Evolutionary conservation across 2,329 filamentous ascomycete species (phyloP), one percentile per base, ranked within the genome.

Genomic region (Ophiostoma ips): DNA sequence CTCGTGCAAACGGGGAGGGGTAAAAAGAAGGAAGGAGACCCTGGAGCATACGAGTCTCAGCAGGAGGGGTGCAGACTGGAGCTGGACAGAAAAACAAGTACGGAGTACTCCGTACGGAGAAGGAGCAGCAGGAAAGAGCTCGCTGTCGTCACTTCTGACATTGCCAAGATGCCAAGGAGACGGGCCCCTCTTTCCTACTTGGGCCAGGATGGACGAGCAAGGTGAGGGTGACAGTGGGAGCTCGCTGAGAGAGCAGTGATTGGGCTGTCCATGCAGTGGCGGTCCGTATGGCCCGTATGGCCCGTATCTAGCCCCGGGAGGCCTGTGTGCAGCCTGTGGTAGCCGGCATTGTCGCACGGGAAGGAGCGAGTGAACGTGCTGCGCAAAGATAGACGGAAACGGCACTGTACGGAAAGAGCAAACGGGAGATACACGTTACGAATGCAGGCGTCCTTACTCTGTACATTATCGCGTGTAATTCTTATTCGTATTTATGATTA

Each of bases 91-190:
- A 43, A 31, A 8, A 28, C 24, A 40, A 21, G 31, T 34, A 34
- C 31, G 3, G 31, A 6, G 30, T 31, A 31, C 11, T 6, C 30
- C 11, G 30, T 31, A 31, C 11, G 9, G 31, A 12, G 31, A 12
- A 34, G 13, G 9, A 28, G 15, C 9, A 24, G 12, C 3, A 36
- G n/a, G 38, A 19, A 33, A 12, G 38, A 33, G 41, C 18, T 21
- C 18, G 18, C 13, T 24, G 47, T 49, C 50, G 47, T 49, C 36
- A 46, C 50, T 36, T 53, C 30, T 50, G 35, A 51, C 50, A 52
- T 33, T 45, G 54, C 52, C 54, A 55, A 55, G 52, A 16, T 50
- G 51, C 54, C 55, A 55, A 56, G 55, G 53, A 35, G 46, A 45
- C 44, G 46, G 33, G 37, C 53, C 55, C 53, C 53, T 54, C 52